Evolutionary conservation across 768 basidiomycete species (phyloP).

Genomic region (Suillus spraguei): DNA sequence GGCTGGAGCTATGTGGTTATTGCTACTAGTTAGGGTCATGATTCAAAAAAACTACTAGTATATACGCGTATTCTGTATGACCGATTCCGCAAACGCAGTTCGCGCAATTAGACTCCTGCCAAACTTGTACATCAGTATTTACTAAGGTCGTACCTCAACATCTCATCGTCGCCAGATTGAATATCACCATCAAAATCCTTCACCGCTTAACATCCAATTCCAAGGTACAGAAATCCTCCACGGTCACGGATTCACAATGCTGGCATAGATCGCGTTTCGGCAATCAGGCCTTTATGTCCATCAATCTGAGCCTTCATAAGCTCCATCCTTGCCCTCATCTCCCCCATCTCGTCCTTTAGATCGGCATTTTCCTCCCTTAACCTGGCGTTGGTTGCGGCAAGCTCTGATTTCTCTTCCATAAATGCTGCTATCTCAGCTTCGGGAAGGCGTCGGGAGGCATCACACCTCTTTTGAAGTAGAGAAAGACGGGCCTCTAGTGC

Average conservation of each 20-base stretch:
- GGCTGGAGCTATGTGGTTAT: slow-evolving; percentile 12
- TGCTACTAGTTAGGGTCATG: background rate
- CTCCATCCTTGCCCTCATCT: slow-evolving; percentile 73
- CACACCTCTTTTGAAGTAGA: slow-evolving; percentile 45
- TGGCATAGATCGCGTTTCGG: slow-evolving; percentile 50
- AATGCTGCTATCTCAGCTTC: slow-evolving; percentile 48
- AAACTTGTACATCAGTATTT: background rate
- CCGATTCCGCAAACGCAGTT: background rate
- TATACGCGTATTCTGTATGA: background rate
- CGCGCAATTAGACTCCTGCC: background rate
- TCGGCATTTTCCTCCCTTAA: slow-evolving; percentile 62
- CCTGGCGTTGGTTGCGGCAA: slow-evolving; percentile 52
- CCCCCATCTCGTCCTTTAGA: slow-evolving; percentile 58
- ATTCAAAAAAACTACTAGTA: background rate
- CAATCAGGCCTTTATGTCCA: slow-evolving; percentile 46
- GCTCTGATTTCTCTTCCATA: slow-evolving; percentile 45
- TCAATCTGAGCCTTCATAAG: slow-evolving; percentile 58
- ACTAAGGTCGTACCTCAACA: background rate
- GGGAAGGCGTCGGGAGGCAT: slow-evolving; percentile 36
- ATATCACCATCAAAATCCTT: background rate
- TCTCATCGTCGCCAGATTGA: background rate
- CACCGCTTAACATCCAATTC: background rate
- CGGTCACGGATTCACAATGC: slow-evolving; percentile 1
- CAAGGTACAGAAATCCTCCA: background rate
- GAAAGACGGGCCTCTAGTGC: slow-evolving; percentile 59